Evolutionary conservation across 192 early-diverging fungal species (phyloP).

Genomic region (Irineochytrium annulatum): DNA sequence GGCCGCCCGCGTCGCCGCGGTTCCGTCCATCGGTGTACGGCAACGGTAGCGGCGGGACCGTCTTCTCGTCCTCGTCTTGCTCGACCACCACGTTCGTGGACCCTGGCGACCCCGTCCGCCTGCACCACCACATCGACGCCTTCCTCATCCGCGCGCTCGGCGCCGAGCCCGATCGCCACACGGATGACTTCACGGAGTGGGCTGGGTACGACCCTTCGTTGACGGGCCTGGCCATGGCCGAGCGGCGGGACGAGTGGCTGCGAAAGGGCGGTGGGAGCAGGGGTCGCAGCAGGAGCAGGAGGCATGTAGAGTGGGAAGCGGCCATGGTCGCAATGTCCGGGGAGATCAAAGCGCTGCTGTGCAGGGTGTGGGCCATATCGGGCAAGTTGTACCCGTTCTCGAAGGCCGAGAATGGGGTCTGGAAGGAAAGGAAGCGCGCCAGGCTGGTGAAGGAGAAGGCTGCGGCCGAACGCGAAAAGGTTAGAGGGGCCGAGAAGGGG

Average conservation of each 20-base stretch:
- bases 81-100: not conserved
- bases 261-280: slow-evolving; percentile 17
- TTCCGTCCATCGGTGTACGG: not conserved
- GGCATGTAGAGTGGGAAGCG: slow-evolving; percentile 21
- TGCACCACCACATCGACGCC: slow-evolving; percentile 19
- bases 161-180: slow-evolving; percentile 14
- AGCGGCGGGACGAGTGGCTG: slow-evolving; percentile 15
- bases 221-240: slow-evolving; percentile 1
- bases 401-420: slow-evolving; percentile 19
- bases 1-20: not conserved
- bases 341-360: slow-evolving; percentile 18
- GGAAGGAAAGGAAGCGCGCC: slow-evolving; percentile 8
- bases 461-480: not conserved
- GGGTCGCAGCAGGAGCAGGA: slow-evolving; percentile 7
- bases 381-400: slow-evolving; percentile 24
- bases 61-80: not conserved
- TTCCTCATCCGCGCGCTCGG: slow-evolving; percentile 17
- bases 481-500: not conserved
- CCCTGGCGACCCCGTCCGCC: not conserved
- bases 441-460: not conserved
- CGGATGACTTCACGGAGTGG: slow-evolving; percentile 23
- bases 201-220: slow-evolving; percentile 11
- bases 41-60: not conserved
- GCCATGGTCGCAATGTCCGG: slow-evolving; percentile 4
- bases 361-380: slow-evolving; percentile 12